Evolutionary conservation across 2,329 filamentous ascomycete species (phyloP).

Genomic region (Ilyonectria robusta): DNA sequence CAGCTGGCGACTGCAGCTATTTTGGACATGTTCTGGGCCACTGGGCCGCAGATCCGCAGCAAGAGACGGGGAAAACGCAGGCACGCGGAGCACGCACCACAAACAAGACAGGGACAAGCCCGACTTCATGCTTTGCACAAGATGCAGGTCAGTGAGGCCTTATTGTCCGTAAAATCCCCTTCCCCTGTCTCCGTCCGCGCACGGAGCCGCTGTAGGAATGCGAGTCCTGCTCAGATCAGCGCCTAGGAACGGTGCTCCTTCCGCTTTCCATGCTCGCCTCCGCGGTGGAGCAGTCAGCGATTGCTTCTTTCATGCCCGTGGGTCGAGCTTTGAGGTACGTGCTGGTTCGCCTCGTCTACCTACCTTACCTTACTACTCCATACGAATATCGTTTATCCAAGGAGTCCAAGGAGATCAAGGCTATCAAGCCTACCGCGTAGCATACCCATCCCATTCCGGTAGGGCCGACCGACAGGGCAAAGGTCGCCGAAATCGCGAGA

Average conservation of each 20-base stretch:
- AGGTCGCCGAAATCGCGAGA: constrained; percentile 16
- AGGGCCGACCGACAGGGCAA: neutral
- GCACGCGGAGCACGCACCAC: neutral
- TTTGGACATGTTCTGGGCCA: neutral
- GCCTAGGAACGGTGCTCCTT: neutral
- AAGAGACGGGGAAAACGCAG: constrained; percentile 1
- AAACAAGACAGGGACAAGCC: neutral
- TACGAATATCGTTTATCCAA: constrained; percentile 8
- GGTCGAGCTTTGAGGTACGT: constrained; percentile 2
- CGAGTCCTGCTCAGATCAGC: neutral
- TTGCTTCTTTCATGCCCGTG: neutral
- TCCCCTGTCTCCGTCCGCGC: neutral
- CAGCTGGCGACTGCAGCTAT: constrained; percentile 1
- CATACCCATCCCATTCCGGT: neutral
- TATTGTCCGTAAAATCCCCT: neutral
- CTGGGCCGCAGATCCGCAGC: neutral
- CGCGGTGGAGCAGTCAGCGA: neutral
- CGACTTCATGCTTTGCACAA: neutral
- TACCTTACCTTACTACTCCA: neutral
- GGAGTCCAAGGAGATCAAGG: neutral
- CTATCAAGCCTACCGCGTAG: neutral
- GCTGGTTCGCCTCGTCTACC: constrained; percentile 17
- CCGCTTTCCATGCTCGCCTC: neutral
- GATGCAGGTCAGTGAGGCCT: neutral
- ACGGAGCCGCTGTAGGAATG: neutral